Conservation (phyloP, 108 stramenopile genomes). For the Cyclotella distinguenda region DNA sequence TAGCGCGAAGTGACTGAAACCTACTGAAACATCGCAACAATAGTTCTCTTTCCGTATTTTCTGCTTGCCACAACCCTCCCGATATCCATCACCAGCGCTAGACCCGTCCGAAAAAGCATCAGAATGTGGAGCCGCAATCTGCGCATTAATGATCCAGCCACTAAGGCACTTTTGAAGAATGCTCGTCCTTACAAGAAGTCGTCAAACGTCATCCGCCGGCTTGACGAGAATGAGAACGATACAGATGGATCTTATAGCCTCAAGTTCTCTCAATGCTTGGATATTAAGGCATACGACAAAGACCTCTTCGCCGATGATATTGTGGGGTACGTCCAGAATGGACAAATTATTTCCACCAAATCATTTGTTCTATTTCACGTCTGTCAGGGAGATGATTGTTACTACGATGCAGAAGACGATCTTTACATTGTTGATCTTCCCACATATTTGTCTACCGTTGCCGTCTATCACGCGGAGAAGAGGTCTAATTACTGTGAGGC, state of each 20-base stretch:
- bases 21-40: not conserved
- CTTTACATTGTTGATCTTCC: constrained; percentile 47
- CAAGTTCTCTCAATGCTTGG: constrained; percentile 27
- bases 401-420: constrained; percentile 35
- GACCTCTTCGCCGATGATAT: constrained; percentile 23
- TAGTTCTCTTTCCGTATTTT: constrained; percentile 18
- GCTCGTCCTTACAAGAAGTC: constrained; percentile 23
- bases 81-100: constrained; percentile 4
- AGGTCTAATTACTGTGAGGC: constrained; percentile 40
- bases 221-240: not conserved
- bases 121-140: constrained; percentile 27
- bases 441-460: constrained; percentile 37
- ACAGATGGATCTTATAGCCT: constrained; percentile 27
- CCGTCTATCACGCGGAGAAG: constrained; percentile 38
- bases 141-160: constrained; percentile 21
- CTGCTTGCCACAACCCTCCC: constrained; percentile 9
- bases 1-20: not conserved
- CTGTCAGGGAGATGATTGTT: constrained; percentile 19
- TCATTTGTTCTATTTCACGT: constrained; percentile 31
- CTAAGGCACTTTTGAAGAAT: constrained; percentile 29
- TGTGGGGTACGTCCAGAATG: constrained; percentile 15
- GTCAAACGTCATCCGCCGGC: not conserved
- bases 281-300: constrained; percentile 17
- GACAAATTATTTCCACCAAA: constrained; percentile 23
- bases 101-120: constrained; percentile 8